phyloP scores from a whole-genome alignment of 768 basidiomycete species.

The Phallus indusiatus region DNA sequence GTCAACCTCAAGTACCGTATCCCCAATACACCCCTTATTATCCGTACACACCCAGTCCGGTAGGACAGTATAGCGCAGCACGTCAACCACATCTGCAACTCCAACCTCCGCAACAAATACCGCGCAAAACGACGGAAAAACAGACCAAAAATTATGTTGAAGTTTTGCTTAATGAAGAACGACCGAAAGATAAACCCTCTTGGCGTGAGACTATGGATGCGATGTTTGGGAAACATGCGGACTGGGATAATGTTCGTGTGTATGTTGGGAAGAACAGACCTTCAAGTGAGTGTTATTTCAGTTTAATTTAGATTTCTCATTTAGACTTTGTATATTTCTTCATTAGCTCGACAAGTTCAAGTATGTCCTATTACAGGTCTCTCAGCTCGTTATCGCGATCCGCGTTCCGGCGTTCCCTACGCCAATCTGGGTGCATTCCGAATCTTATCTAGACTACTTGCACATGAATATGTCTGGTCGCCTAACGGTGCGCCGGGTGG shows the following conservation, averaged over 20 bases:
- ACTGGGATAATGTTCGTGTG: conserved; percentile 67
- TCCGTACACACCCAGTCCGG: conserved; percentile 1
- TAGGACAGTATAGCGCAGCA: not conserved
- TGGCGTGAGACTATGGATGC: conserved; percentile 72
- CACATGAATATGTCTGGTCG: conserved; percentile 64
- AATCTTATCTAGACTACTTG: conserved; percentile 49
- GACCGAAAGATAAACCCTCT: conserved; percentile 30
- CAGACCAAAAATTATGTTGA: conserved; percentile 63
- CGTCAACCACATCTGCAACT: conserved; percentile 11
- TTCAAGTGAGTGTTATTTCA: conserved; percentile 32
- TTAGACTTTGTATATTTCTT: not conserved
- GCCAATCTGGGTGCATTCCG: conserved; percentile 60
- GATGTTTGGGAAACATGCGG: conserved; percentile 77
- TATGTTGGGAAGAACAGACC: conserved; percentile 60
- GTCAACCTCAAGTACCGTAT: not conserved
- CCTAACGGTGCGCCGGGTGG: conserved; percentile 13
- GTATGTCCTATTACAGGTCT: conserved; percentile 74
- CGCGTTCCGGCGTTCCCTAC: conserved; percentile 70
- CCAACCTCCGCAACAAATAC: conserved; percentile 20
- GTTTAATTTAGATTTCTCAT: conserved; percentile 13
- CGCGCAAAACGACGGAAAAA: conserved; percentile 29
- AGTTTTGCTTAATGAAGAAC: conserved; percentile 36
- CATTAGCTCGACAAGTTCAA: conserved; percentile 52
- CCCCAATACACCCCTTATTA: conserved; percentile 20
- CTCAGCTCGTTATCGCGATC: conserved; percentile 71